Evolutionary conservation across 2,329 filamentous ascomycete species (phyloP), one percentile per base, ranked within the genome.

Genomic region (Xylaria sp.): DNA sequence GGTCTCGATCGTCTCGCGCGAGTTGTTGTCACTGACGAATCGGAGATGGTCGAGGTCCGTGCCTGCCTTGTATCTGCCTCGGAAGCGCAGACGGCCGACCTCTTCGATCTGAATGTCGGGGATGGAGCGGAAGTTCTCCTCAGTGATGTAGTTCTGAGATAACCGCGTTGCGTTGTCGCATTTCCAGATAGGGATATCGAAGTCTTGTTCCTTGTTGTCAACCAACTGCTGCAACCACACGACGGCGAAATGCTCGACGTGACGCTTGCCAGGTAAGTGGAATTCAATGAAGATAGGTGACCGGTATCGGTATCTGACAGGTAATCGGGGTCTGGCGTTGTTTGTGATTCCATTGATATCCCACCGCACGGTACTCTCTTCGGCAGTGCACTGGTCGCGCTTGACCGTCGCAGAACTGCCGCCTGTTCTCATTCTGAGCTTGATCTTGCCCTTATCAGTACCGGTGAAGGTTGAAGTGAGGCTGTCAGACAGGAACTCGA

Each of bases 211-310:
- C 71, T 96, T 90, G 66, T 92, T 92, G 76, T 98, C 96, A 11
- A 90, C 85, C 9, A 98, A 84, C 66, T 96, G 92, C 72, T 94
- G 89, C 3, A 98, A 85, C 96, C 95, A 98, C 33, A 97, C 81
- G 0, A 92, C 85, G 0, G 94, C 91, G 77, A 93, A 97, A 0
- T 91, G 91, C 69, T 92, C 90, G 0, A 90, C 84, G 67, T 88
- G 86, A 33, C 92, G 89, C 77, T 92, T 92, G 59, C 89, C 88
- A 0, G 88, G 80, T 0, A 87, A 83, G 73, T 93, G 90, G 75
- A 98, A 92, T 76, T 97, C 94, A 73, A 98, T 91, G 58, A 97
- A 93, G 10, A 98, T 85, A 0, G 95, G 94, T 0, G 93, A 95
- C 44, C 95, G 89, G 81, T 97, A 97, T 28, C 95, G 91, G 77